phyloP scores from a whole-genome alignment of 768 basidiomycete species.

The Psilocybe tampanensis region DNA sequence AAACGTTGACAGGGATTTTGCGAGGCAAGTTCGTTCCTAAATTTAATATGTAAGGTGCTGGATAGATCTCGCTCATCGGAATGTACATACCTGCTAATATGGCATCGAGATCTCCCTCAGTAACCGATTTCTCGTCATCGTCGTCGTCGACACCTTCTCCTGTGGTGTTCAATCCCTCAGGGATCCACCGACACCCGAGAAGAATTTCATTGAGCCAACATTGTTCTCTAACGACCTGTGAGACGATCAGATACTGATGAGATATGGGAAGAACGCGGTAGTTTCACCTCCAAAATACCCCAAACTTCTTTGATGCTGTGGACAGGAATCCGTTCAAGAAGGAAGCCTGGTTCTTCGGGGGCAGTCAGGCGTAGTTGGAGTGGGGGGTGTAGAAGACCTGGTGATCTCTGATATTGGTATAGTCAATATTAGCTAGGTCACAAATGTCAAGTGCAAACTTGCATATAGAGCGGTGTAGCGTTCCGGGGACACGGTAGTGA shows the following conservation, averaged over 20 bases:
- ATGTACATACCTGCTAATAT: conserved; percentile 60
- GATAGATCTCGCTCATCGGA: background rate
- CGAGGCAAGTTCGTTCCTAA: conserved; percentile 55
- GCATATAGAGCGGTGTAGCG: conserved; percentile 73
- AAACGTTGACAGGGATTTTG: conserved; percentile 76
- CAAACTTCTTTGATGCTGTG: conserved; percentile 73
- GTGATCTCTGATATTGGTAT: conserved; percentile 53
- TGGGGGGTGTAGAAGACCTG: conserved; percentile 67
- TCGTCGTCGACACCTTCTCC: conserved; percentile 37
- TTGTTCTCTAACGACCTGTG: conserved; percentile 76
- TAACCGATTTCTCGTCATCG: conserved; percentile 41
- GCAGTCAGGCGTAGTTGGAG: conserved; percentile 65
- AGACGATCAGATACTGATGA: background rate
- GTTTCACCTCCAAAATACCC: conserved; percentile 69
- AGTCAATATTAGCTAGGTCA: background rate
- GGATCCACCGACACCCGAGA: conserved; percentile 58
- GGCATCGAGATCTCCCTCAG: conserved; percentile 61
- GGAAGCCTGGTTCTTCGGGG: conserved; percentile 77
- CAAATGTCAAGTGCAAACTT: conserved; percentile 25
- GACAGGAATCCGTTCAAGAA: conserved; percentile 72
- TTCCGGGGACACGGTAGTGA: conserved; percentile 50
- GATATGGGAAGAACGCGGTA: background rate
- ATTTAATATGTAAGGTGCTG: background rate
- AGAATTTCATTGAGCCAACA: conserved; percentile 84
- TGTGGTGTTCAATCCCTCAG: conserved; percentile 44